Conservation (phyloP, 2,329 filamentous ascomycete genomes). For the Aspergillus intermedius region DNA sequence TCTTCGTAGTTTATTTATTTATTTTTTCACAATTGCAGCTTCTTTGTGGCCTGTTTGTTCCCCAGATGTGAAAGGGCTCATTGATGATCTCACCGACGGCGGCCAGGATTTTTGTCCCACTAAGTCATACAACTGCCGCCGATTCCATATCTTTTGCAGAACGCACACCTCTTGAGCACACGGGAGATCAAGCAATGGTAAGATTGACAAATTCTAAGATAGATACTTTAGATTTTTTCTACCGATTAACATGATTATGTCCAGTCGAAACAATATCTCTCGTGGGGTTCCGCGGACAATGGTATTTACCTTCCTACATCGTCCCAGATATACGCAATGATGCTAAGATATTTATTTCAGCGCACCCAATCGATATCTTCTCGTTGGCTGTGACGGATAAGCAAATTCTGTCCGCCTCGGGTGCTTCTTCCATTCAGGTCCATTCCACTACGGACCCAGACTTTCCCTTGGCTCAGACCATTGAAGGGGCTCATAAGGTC, state of each 20-base stretch:
- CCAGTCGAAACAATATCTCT: conserved; percentile 97
- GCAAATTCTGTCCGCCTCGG: conserved; percentile 74
- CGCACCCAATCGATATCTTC: conserved; percentile 79
- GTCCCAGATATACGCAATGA: conserved; percentile 6
- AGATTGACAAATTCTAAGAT: not conserved
- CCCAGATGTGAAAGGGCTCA: not conserved
- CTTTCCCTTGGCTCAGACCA: conserved; percentile 71
- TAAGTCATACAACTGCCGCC: not conserved
- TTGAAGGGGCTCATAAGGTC: conserved; percentile 73
- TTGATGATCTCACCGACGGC: conserved; percentile 7
- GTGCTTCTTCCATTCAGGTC: conserved; percentile 72
- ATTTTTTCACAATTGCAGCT: not conserved
- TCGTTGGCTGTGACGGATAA: conserved; percentile 68
- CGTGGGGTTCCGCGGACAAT: conserved; percentile 81
- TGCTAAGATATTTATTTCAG: conserved; percentile 40
- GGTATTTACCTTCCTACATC: conserved; percentile 46
- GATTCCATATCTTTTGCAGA: not conserved
- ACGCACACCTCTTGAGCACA: not conserved
- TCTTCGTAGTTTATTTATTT: conserved; percentile 1
- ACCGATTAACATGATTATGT: conserved; percentile 9
- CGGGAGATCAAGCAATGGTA: not conserved
- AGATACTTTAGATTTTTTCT: not conserved
- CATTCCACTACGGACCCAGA: conserved; percentile 66
- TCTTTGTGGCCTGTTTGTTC: not conserved
- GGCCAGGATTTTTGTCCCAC: conserved; percentile 4